Conservation (phyloP, 805 yeast genomes). For the Wickerhamomyces subpelliculosus region DNA sequence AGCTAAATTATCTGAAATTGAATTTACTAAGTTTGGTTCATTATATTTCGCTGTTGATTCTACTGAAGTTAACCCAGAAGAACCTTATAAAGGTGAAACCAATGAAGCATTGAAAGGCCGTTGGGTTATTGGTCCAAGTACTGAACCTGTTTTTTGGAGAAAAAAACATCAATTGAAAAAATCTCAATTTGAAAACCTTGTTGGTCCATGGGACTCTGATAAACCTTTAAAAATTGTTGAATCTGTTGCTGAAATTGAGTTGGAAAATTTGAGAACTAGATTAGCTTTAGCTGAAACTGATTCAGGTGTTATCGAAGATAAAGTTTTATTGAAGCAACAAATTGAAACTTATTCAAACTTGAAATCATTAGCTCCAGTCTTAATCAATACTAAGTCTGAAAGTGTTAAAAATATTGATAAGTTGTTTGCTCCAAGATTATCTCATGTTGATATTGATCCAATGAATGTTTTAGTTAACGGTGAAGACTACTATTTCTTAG, state of each 20-base stretch:
- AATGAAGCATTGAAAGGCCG: conserved; percentile 44
- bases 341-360: conserved; percentile 59
- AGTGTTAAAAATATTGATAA: conserved; percentile 57
- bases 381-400: conserved; percentile 44
- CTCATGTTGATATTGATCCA: conserved; percentile 84
- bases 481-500: conserved; percentile 49
- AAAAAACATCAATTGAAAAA: conserved; percentile 49
- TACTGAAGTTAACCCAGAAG: conserved; percentile 23
- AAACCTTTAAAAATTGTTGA: conserved; percentile 57
- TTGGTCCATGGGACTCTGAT: conserved; percentile 73
- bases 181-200: conserved; percentile 37
- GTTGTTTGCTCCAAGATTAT: conserved; percentile 65
- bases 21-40: conserved; percentile 74
- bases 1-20: conserved; percentile 42
- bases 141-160: conserved; percentile 73
- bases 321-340: conserved; percentile 38
- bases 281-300: conserved; percentile 47
- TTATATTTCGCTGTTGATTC: conserved; percentile 74
- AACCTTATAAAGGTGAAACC: conserved; percentile 57
- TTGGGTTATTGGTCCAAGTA: conserved; percentile 90
- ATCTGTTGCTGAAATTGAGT: conserved; percentile 59
- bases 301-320: conserved; percentile 38
- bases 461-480: conserved; percentile 64
- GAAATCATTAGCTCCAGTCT: conserved; percentile 43
- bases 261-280: conserved; percentile 51